phyloP scores from a whole-genome alignment of 805 yeast genomes.

The Cyberlindnera nakhonratchasimensis region DNA sequence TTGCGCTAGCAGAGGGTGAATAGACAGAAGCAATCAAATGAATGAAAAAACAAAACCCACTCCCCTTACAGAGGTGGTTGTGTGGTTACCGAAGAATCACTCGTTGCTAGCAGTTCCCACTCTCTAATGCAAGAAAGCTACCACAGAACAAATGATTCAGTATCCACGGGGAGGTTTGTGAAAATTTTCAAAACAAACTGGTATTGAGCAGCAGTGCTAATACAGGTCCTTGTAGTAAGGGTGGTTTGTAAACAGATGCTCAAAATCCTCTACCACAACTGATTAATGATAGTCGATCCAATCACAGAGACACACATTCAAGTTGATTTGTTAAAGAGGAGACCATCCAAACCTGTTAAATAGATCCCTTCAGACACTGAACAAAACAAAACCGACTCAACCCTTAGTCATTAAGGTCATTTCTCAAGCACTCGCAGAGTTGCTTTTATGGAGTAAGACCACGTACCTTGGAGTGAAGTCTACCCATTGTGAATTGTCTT shows the following conservation, averaged over 20 bases:
- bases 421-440: conserved; percentile 13
- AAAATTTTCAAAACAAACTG: conserved; percentile 38
- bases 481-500: conserved; percentile 83
- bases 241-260: conserved; percentile 1
- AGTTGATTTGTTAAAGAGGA: background rate
- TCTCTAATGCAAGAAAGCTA: background rate
- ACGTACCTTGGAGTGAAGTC: conserved; percentile 98
- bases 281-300: conserved; percentile 10
- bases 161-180: conserved; percentile 17
- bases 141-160: conserved; percentile 16
- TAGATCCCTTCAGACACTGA: background rate
- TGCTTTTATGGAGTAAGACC: conserved; percentile 14
- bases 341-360: background rate
- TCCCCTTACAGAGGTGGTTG: conserved; percentile 6
- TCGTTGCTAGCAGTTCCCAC: conserved; percentile 10
- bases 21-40: background rate
- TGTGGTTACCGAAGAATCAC: conserved; percentile 13
- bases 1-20: conserved; percentile 4
- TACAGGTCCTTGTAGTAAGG: background rate
- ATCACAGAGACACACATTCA: conserved; percentile 13
- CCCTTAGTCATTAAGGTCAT: conserved; percentile 28
- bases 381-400: conserved; percentile 24
- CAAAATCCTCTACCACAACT: conserved; percentile 2
- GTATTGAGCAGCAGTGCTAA: conserved; percentile 44
- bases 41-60: background rate